These are phyloP conservation scores for Chlorella variabilis DNA, from an alignment of 163 green algal genomes.

Conservation along the genomic window DNA sequence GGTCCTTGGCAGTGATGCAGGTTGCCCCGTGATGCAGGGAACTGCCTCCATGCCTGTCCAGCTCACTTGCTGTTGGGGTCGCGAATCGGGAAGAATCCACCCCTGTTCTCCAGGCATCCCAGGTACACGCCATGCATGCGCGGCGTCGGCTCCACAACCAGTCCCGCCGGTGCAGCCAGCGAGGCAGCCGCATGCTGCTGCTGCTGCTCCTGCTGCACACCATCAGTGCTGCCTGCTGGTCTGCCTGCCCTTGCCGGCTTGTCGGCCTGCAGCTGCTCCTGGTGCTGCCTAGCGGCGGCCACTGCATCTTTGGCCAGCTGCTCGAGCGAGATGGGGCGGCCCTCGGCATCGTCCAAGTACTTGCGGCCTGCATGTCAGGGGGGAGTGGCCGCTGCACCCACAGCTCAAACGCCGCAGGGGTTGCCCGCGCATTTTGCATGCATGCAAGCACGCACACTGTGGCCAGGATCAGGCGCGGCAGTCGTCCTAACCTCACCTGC, in stretches of 20 bases:
- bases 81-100: slow-evolving; percentile 58
- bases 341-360: slow-evolving; percentile 13
- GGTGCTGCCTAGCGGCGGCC: neutral
- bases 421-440: too few relatives aligned
- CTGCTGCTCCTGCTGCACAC: neutral
- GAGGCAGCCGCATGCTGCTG: neutral
- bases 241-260: neutral
- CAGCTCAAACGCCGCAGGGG: too few relatives aligned
- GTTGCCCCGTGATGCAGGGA: too few relatives aligned
- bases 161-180: neutral
- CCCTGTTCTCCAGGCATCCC: slow-evolving; percentile 58
- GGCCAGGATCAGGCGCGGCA: too few relatives aligned
- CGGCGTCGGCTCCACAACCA: neutral
- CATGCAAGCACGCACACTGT: neutral
- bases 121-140: slow-evolving; percentile 44
- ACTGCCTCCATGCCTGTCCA: too few relatives aligned
- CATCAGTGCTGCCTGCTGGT: neutral
- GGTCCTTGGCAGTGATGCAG: too few relatives aligned
- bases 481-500: neutral
- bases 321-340: neutral
- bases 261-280: neutral
- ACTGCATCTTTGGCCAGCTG: neutral
- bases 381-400: neutral
- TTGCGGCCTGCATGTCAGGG: neutral
- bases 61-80: slow-evolving; percentile 38